Conservation (phyloP, 1,284 basidiomycete species). For the Apiotrichum siamense region DNA sequence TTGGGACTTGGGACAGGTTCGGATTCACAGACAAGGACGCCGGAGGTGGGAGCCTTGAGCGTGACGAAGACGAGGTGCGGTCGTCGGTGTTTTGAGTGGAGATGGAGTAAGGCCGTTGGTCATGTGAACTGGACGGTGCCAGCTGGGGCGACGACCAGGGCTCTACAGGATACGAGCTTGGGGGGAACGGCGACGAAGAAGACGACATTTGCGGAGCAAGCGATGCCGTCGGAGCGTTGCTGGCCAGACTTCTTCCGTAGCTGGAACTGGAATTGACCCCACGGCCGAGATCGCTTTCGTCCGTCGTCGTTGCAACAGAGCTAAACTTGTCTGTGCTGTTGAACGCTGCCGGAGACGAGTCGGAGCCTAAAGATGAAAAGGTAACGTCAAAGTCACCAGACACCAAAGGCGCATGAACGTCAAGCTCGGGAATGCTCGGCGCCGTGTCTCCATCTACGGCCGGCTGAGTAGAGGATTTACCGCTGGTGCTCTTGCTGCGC, state of each 20-base stretch:
- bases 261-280: slow-evolving; percentile 5
- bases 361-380: neutral
- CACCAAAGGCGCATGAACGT: slow-evolving; percentile 10
- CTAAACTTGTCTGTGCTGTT: neutral
- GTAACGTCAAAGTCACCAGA: slow-evolving; percentile 12
- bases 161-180: slow-evolving; percentile 11
- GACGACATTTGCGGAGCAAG: neutral
- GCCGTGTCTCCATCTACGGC: neutral
- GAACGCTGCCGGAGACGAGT: neutral
- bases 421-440: slow-evolving; percentile 16
- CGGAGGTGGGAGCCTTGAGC: slow-evolving; percentile 2
- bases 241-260: neutral
- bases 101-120: slow-evolving; percentile 13
- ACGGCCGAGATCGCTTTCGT: slow-evolving; percentile 1
- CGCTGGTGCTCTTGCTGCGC: slow-evolving; percentile 1
- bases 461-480: neutral
- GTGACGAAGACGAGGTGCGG: slow-evolving; percentile 17
- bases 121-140: neutral
- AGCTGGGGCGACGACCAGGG: slow-evolving; percentile 8
- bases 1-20: no score
- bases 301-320: neutral
- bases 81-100: slow-evolving; percentile 16
- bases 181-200: slow-evolving; percentile 7
- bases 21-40: neutral
- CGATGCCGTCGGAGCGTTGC: neutral